Percentiles rank a stretch among this genome's conserved stretches.
Evolutionary conservation across 2,329 filamentous ascomycete genomes (phyloP).

Genomic region (Xenosphaeropsis pyriputrescens): DNA sequence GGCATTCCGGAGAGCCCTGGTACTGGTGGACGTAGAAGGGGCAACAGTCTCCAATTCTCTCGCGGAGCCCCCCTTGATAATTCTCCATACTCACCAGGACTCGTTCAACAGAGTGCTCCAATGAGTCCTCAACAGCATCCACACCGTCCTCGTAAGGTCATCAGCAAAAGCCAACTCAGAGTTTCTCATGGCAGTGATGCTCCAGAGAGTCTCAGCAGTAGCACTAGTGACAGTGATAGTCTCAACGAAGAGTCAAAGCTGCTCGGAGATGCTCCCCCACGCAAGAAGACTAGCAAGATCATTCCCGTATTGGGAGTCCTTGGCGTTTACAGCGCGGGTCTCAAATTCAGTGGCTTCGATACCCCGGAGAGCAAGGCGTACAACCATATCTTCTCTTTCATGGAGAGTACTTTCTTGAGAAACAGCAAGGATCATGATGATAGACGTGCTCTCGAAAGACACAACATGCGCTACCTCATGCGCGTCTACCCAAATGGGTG

Average conservation of each 20-base stretch:
- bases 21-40: slow-evolving; percentile 32
- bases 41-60: slow-evolving; percentile 66
- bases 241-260: slow-evolving; percentile 36
- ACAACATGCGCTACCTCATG: slow-evolving; percentile 87
- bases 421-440: slow-evolving; percentile 62
- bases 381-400: slow-evolving; percentile 94
- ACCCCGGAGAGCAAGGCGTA: slow-evolving; percentile 66
- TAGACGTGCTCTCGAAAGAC: slow-evolving; percentile 67
- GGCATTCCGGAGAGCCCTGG: slow-evolving; percentile 29
- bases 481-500: slow-evolving; percentile 81
- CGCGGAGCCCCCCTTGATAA: slow-evolving; percentile 48
- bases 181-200: slow-evolving; percentile 11
- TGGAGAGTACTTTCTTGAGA: slow-evolving; percentile 75
- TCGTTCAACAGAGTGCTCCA: slow-evolving; percentile 22
- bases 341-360: slow-evolving; percentile 77
- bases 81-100: slow-evolving; percentile 31
- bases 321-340: slow-evolving; percentile 58
- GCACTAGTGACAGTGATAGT: slow-evolving; percentile 70
- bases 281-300: slow-evolving; percentile 66
- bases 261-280: slow-evolving; percentile 38
- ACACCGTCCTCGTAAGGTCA: slow-evolving; percentile 6
- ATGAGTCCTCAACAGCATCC: slow-evolving; percentile 35
- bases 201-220: slow-evolving; percentile 38
- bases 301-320: slow-evolving; percentile 69
- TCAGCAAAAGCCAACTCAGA: slow-evolving; percentile 7